Evolutionary conservation across 306 rosid genomes (phyloP).

Genomic region (Comarum palustre): DNA sequence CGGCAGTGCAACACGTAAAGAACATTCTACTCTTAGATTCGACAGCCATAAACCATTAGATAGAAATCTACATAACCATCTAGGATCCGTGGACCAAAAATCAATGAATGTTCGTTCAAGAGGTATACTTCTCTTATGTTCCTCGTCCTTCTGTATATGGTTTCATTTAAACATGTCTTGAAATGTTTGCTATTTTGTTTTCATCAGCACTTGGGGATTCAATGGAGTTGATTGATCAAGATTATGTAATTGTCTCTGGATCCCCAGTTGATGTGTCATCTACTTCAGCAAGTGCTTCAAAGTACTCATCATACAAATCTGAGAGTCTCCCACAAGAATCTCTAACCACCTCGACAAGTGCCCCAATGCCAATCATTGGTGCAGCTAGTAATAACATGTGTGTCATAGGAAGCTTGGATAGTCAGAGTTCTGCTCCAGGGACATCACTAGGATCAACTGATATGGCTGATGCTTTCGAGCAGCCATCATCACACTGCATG

Average conservation of each 20-base stretch:
- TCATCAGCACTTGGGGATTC: conserved; percentile 63
- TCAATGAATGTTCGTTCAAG: conserved; percentile 41
- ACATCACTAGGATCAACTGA: conserved; percentile 79
- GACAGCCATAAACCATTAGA: conserved; percentile 48
- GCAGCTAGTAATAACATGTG: conserved; percentile 40
- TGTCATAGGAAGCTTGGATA: conserved; percentile 77
- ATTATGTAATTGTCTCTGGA: conserved; percentile 91
- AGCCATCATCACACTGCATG: conserved; percentile 77
- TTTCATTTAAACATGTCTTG: conserved; percentile 23
- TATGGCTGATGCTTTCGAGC: conserved; percentile 61
- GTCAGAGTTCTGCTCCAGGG: conserved; percentile 90
- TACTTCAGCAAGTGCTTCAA: conserved; percentile 55
- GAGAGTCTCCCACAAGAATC: conserved; percentile 53
- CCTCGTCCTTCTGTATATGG: conserved; percentile 24
- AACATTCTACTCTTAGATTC: conserved; percentile 36
- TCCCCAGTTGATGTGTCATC: conserved; percentile 69
- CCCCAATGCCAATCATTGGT: conserved; percentile 79
- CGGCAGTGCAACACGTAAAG: conserved; percentile 43
- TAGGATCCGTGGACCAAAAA: conserved; percentile 41
- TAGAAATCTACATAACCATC: conserved; percentile 41
- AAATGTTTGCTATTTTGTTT: conserved; percentile 22
- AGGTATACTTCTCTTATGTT: conserved; percentile 39
- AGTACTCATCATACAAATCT: conserved; percentile 51
- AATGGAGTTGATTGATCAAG: conserved; percentile 81
- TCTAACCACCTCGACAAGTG: conserved; percentile 45